Percentiles rank a stretch among this genome's conserved stretches.
Evolutionary conservation across 371 early-diverging fungal species (phyloP).

Genomic region (Mortierella sp.): DNA sequence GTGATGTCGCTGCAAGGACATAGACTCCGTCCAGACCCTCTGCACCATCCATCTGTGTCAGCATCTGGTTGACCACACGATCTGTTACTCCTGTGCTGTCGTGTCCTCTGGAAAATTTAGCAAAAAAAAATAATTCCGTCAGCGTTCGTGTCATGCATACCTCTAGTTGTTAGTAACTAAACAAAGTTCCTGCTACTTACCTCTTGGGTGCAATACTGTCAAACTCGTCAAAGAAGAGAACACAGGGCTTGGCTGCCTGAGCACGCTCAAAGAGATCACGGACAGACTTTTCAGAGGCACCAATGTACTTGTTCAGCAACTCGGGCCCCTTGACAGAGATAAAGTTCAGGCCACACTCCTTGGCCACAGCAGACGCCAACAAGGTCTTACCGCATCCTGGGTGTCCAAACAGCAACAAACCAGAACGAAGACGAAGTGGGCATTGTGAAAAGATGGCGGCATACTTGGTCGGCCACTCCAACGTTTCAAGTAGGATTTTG

Average conservation of each 20-base stretch:
- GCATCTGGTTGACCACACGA: conserved; percentile 96
- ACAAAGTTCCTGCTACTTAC: conserved; percentile 40
- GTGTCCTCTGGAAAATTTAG: conserved; percentile 73
- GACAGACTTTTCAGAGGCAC: conserved; percentile 89
- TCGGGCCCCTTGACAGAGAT: conserved; percentile 98
- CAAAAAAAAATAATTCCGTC: background rate
- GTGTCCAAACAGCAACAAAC: conserved; percentile 93
- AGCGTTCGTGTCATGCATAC: background rate
- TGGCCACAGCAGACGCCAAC: conserved; percentile 94
- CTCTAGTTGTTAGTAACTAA: no score
- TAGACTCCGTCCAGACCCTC: conserved; percentile 93
- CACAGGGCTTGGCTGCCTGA: conserved; percentile 90
- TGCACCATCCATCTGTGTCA: conserved; percentile 98
- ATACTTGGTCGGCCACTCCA: conserved; percentile 97
- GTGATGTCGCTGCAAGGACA: conserved; percentile 96
- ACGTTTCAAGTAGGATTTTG: conserved; percentile 86
- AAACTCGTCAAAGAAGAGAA: conserved; percentile 98
- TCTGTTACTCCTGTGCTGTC: conserved; percentile 95
- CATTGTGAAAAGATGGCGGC: conserved; percentile 89
- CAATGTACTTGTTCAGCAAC: conserved; percentile 97
- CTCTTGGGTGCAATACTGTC: conserved; percentile 94
- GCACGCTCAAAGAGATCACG: conserved; percentile 96
- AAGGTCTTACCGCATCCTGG: conserved; percentile 97
- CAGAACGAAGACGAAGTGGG: conserved; percentile 91
- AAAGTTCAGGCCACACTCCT: conserved; percentile 94